Percentiles rank a stretch among this genome's conserved stretches.
phyloP scores from a whole-genome alignment of 805 yeast genomes.

The Lipomyces kockii region DNA sequence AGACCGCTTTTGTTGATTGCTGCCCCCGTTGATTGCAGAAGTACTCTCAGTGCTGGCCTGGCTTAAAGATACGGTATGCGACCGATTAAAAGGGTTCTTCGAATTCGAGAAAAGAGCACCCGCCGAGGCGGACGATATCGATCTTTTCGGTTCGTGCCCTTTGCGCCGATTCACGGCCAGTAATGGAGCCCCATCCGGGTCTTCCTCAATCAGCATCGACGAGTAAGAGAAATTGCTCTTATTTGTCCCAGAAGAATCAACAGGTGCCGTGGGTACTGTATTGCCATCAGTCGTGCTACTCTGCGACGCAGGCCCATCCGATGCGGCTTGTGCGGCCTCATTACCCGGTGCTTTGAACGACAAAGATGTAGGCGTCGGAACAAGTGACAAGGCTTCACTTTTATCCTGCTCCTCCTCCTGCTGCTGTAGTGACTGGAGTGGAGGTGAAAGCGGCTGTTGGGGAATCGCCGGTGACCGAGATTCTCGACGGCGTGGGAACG shows the following conservation, averaged over 20 bases:
- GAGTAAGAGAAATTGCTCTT: not conserved
- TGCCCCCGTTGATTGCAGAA: not conserved
- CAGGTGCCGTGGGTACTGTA: not conserved
- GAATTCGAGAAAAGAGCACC: not conserved
- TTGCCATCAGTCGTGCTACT: not conserved
- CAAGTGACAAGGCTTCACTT: not conserved
- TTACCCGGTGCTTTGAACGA: not conserved
- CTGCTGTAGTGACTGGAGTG: not conserved
- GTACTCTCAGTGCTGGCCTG: not conserved
- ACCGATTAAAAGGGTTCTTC: not conserved
- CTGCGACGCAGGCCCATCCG: not conserved
- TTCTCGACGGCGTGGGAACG: constrained; percentile 16
- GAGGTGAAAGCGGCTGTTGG: not conserved
- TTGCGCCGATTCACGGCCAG: not conserved
- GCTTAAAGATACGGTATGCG: constrained; percentile 9
- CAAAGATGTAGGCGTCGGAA: constrained; percentile 2
- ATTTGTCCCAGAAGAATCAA: not conserved
- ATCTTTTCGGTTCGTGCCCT: constrained; percentile 21
- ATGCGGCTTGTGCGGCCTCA: not conserved
- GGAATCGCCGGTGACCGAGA: not conserved
- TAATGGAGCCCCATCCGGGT: not conserved
- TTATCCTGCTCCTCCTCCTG: not conserved
- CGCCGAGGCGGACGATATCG: constrained; percentile 24
- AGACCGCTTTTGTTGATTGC: not conserved
- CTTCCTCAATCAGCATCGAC: not conserved